Evolutionary conservation across 1,284 basidiomycete genomes (phyloP), one percentile per base, ranked within the genome.

Genomic region (Meripilus lineatus): DNA sequence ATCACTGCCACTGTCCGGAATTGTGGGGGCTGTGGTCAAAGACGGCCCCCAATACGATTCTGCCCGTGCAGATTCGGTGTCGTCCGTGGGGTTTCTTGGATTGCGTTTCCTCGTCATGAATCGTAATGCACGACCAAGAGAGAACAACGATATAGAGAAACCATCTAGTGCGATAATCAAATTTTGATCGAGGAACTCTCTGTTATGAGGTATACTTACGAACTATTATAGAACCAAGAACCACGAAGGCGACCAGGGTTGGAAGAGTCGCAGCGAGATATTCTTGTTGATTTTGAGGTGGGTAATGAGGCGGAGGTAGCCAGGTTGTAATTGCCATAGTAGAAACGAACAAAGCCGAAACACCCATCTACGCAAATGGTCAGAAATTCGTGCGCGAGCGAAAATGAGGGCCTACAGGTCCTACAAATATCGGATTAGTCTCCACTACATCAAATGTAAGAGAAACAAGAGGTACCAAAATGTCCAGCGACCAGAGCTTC

Each of bases 121-220:
- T n/a, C n/a, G n/a, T n/a, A n/a, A n/a, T n/a, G n/a, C n/a, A n/a
- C n/a, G 15, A 20, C 33, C 6, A 15, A 7, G 10, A 20, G 7
- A 35, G 33, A 7, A 35, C 15, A 15, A 35, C 21, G 33, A 15
- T 20, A n/a, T 32, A 10, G 28, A n/a, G n/a, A 32, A n/a, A 10
- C n/a, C 28, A 32, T 10, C n/a, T 10, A 32, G n/a, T n/a, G 28
- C n/a, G 33, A 10, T 15, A 35, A 35, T 10, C 21, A 10, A n/a
- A n/a, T n/a, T n/a, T n/a, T n/a, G 50, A 94, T 93, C 3, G 90
- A 93, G 5, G 93, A 70, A 28, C 92, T 90, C 64, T 93, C 86
- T 87, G 53, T 10, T 22, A 25, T 17, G 15, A 43, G 18, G 14
- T 18, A 21, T 35, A 66, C 84, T 58, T 58, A 89, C 86, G 89